Evolutionary conservation across 2,329 filamentous ascomycete species (phyloP).

Genomic region (Canariomyces notabilis): DNA sequence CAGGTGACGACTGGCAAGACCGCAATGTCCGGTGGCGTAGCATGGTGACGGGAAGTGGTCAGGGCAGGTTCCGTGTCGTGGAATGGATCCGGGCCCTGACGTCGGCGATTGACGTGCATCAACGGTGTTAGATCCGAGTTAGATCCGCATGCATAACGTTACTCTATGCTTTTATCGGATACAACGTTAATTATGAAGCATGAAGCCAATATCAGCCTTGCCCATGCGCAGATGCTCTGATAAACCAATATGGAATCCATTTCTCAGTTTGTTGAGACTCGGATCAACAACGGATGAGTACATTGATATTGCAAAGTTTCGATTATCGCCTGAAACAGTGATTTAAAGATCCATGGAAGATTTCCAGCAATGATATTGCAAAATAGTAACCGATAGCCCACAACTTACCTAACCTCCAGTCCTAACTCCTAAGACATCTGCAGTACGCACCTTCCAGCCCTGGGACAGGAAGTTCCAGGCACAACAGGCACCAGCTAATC

Average conservation of each 20-base stretch:
- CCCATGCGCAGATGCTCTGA: too few species aligned
- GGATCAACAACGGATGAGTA: background rate
- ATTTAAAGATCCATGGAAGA: too few species aligned
- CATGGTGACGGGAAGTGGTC: conserved; percentile 7
- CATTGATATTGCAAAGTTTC: background rate
- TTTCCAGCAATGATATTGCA: too few species aligned
- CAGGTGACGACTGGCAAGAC: background rate
- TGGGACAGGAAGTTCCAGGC: too few species aligned
- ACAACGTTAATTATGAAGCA: too few species aligned
- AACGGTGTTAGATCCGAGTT: conserved; percentile 8
- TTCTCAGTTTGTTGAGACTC: background rate
- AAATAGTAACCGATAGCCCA: too few species aligned
- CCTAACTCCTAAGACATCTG: background rate
- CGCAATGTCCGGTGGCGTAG: background rate
- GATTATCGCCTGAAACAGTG: too few species aligned
- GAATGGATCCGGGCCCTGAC: background rate
- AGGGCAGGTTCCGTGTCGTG: background rate
- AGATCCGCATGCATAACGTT: conserved; percentile 6
- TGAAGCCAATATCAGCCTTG: background rate
- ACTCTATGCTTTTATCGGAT: too few species aligned
- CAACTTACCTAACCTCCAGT: background rate
- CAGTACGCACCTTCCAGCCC: too few species aligned
- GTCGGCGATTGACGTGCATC: conserved; percentile 1
- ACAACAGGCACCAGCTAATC: background rate
- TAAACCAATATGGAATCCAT: conserved; percentile 4